Evolutionary conservation across 2,329 filamentous ascomycete genomes (phyloP), one percentile per base, ranked within the genome.

Genomic region (Lachnellula cervina): DNA sequence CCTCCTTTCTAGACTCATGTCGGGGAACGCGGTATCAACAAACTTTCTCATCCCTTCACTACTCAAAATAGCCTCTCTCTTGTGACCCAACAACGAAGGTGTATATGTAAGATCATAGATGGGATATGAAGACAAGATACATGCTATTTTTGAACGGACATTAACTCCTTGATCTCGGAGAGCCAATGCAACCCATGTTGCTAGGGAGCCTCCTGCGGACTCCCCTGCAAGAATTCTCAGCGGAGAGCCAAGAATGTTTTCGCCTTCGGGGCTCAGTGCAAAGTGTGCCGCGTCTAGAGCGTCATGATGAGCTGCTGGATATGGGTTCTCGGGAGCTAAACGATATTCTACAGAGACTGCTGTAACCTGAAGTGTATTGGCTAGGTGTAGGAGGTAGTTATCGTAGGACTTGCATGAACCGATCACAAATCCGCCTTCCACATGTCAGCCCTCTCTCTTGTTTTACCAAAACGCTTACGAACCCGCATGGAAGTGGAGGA

Each of bases 261-360:
- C 63, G 0, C 73, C 73, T 52, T 80, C 70, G 53, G 78, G 73
- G 28, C 79, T 68, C 0, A 83, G 71, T 32, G 28, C 28, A 66
- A 77, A 79, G 55, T 78, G 75, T 0, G 74, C 80, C 2, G 73
- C 77, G 61, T 83, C 81, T 61, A 77, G 76, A 68, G 77, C 16
- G 19, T 58, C 56, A 25, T 58, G 43, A 17, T 35, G 9, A 2
- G 38, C 48, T 6, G 43, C 40, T n/a, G 54, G 45, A 42, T 32
- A 38, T 14, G 53, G 49, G 43, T 54, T 19, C 44, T 57, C 55
- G 8, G 55, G 55, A 9, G 55, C 55, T 17, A 57, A 46, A 38
- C 55, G 51, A 46, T 57, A 57, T 35, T 46, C 55, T 9, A 49
- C 34, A 17, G 55, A 80, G n/a, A 84, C 67, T 16, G 79, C 75